A percentile compares a stretch with the other conserved stretches of the same genome.
Conservation (phyloP, 2,329 filamentous ascomycete species). For the Phialocephala sp. region DNA sequence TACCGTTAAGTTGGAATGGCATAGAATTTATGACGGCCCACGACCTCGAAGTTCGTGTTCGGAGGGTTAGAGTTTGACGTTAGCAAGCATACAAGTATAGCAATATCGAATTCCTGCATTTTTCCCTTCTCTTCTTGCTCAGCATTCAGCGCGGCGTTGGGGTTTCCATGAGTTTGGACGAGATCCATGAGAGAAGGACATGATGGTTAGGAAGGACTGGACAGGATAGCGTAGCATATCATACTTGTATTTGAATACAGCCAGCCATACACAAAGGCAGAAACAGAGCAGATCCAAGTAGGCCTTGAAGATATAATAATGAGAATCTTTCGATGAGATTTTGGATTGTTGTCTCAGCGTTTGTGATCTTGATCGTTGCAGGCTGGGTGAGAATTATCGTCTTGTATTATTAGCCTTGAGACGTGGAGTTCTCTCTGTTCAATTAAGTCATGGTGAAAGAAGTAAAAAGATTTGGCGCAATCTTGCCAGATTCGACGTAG, state of each 20-base stretch:
- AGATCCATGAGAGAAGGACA: not conserved
- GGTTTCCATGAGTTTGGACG: conserved; percentile 8
- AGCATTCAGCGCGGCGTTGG: conserved; percentile 17
- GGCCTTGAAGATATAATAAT: conserved; percentile 1
- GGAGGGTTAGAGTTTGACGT: not conserved
- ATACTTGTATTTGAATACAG: not conserved
- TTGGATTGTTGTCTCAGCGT: not conserved
- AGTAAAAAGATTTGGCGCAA: not conserved
- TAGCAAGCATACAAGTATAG: not conserved
- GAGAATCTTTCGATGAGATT: conserved; percentile 1
- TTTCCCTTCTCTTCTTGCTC: not conserved
- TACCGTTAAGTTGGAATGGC: no score
- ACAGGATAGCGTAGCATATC: not conserved
- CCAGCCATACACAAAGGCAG: not conserved
- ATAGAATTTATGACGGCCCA: not conserved
- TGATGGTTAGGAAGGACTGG: not conserved
- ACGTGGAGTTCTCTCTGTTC: not conserved
- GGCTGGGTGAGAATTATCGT: no score
- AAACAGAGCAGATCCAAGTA: not conserved
- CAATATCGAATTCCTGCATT: not conserved
- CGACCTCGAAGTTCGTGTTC: not conserved
- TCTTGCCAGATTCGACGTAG: no score
- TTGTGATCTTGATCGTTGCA: not conserved
- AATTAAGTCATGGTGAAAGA: not conserved
- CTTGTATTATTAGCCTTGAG: not conserved